Evolutionary conservation across 2,329 filamentous ascomycete species (phyloP).

Genomic region (Orbilia blumenaviensis): DNA sequence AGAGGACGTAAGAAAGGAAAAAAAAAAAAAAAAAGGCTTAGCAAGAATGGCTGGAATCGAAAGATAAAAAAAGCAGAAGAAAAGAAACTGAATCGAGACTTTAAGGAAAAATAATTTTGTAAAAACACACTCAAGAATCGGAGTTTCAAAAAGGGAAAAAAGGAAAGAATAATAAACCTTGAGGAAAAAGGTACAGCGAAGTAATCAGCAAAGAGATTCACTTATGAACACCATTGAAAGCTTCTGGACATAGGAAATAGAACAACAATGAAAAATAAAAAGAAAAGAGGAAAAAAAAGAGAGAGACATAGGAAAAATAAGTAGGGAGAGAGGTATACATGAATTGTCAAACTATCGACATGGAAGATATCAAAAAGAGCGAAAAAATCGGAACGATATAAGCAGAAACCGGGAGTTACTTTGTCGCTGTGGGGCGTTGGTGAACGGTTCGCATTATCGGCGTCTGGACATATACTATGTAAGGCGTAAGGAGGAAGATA

Average conservation of each 20-base stretch:
- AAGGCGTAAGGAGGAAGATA: conserved; percentile 18
- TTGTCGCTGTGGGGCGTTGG: conserved; percentile 44
- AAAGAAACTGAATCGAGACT: too few species aligned
- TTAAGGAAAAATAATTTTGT: conserved; percentile 46
- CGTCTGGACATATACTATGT: conserved; percentile 51
- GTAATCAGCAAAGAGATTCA: conserved; percentile 53
- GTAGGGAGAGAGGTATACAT: conserved; percentile 37
- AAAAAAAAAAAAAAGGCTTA: background rate
- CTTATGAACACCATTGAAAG: conserved; percentile 37
- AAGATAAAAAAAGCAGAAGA: too few species aligned
- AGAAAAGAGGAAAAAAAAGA: conserved; percentile 26
- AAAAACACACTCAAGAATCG: conserved; percentile 55
- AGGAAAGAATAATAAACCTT: conserved; percentile 52
- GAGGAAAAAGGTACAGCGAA: conserved; percentile 55
- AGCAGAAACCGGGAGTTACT: conserved; percentile 34
- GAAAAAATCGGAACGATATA: background rate
- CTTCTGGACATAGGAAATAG: conserved; percentile 24
- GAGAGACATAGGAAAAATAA: conserved; percentile 17
- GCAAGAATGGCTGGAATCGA: conserved; percentile 1
- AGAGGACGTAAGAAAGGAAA: conserved; percentile 2
- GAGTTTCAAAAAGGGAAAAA: too few species aligned
- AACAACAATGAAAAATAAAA: conserved; percentile 27
- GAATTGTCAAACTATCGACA: conserved; percentile 49
- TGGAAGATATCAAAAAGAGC: conserved; percentile 22
- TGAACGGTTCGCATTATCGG: conserved; percentile 48